phyloP scores from a whole-genome alignment of 139 green algal genomes.

The Astrephomene gubernaculifera region DNA sequence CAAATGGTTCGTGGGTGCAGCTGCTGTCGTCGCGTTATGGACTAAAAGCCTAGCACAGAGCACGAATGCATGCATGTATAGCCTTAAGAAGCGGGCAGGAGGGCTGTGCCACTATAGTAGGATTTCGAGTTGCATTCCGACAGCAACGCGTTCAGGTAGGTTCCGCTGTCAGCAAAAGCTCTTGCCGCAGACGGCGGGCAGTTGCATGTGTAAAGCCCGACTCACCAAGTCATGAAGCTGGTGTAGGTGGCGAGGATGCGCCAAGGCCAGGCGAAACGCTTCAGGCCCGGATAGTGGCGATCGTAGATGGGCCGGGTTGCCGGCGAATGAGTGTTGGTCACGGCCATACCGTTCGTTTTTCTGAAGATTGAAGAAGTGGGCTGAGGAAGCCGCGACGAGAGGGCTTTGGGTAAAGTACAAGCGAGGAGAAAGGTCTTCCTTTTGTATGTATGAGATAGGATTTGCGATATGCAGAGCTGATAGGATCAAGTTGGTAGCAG shows the following conservation, averaged over 20 bases:
- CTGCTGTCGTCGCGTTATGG: too few species aligned
- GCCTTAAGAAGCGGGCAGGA: background rate
- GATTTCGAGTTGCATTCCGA: background rate
- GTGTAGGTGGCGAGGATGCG: constrained; percentile 28
- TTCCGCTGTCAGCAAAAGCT: background rate
- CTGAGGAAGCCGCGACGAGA: background rate
- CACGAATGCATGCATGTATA: background rate
- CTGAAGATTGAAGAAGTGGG: too few species aligned
- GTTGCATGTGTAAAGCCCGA: background rate
- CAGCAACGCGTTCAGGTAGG: background rate
- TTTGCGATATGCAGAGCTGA: too few species aligned
- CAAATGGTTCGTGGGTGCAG: too few species aligned
- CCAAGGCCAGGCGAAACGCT: constrained; percentile 33
- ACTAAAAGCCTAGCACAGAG: too few species aligned
- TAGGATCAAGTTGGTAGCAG: too few species aligned
- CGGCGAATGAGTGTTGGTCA: background rate
- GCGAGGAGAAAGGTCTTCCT: too few species aligned
- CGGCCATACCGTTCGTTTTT: background rate
- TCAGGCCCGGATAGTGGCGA: background rate
- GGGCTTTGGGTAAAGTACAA: background rate
- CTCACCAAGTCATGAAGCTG: constrained; percentile 38
- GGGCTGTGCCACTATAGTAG: background rate
- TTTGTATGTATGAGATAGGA: too few species aligned
- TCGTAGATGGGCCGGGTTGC: constrained; percentile 36
- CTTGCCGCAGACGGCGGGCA: background rate